Evolutionary conservation across 441 rosid genomes (phyloP).

Genomic region (Erodium moschatum): DNA sequence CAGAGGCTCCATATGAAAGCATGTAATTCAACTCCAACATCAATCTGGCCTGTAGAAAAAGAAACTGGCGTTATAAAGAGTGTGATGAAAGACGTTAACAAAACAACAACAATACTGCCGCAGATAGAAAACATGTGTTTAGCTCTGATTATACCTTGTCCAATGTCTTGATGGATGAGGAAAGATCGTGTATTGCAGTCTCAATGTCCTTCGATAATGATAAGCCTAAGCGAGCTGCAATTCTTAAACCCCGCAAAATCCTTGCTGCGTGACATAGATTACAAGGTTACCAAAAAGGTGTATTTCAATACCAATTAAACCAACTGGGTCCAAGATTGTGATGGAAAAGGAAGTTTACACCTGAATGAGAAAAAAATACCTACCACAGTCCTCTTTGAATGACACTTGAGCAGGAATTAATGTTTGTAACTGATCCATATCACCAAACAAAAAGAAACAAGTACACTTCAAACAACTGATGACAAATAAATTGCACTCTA

Average conservation of each 20-base stretch:
- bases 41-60: constrained; percentile 53
- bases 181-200: constrained; percentile 51
- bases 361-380: constrained; percentile 25
- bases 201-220: constrained; percentile 58
- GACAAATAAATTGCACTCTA: constrained; percentile 15
- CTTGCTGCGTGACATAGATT: constrained; percentile 48
- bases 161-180: constrained; percentile 46
- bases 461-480: constrained; percentile 13
- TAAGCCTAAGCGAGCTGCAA: constrained; percentile 78
- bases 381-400: constrained; percentile 84
- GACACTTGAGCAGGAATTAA: constrained; percentile 65
- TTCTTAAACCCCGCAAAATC: constrained; percentile 81
- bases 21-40: constrained; percentile 86
- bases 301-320: constrained; percentile 15
- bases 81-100: constrained; percentile 18
- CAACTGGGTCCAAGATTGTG: constrained; percentile 19
- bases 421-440: constrained; percentile 58
- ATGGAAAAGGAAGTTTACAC: constrained; percentile 10
- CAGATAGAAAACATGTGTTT: constrained; percentile 12
- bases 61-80: constrained; percentile 21
- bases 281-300: constrained; percentile 11
- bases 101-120: constrained; percentile 13
- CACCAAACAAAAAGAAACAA: constrained; percentile 19
- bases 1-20: constrained; percentile 92
- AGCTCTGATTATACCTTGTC: constrained; percentile 42